Evolutionary conservation across 495 filamentous ascomycete genomes (phyloP).

Genomic region (Bacidia gigantensis): DNA sequence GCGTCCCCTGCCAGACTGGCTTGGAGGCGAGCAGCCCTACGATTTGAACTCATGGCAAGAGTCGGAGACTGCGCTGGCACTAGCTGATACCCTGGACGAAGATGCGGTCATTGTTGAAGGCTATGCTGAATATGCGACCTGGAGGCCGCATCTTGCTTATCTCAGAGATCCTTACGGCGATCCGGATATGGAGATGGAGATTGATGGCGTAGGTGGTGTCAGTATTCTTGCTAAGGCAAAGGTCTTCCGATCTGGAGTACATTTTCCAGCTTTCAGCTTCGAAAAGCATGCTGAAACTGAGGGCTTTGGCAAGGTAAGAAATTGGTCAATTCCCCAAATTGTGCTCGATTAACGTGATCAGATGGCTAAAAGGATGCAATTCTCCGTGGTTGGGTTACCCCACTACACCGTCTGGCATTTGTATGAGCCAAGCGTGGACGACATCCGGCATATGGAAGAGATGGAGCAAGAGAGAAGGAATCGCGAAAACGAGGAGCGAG

Average conservation of each 20-base stretch:
- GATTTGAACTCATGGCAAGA: slow-evolving; percentile 99
- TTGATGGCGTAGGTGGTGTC: slow-evolving; percentile 94
- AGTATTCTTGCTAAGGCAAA: slow-evolving; percentile 93
- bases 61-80: slow-evolving; percentile 85
- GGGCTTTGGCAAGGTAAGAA: slow-evolving; percentile 85
- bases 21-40: slow-evolving; percentile 96
- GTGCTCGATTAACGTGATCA: slow-evolving; percentile 31
- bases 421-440: slow-evolving; percentile 95
- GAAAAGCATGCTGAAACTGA: slow-evolving; percentile 98
- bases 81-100: slow-evolving; percentile 92
- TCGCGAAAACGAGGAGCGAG: slow-evolving; percentile 58
- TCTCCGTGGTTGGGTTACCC: slow-evolving; percentile 90
- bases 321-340: neutral
- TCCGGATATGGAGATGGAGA: slow-evolving; percentile 99
- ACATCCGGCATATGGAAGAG: slow-evolving; percentile 95
- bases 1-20: slow-evolving; percentile 96
- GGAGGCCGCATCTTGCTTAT: slow-evolving; percentile 95
- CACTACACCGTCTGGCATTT: slow-evolving; percentile 99
- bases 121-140: slow-evolving; percentile 98
- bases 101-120: slow-evolving; percentile 99
- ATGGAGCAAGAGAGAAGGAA: slow-evolving; percentile 71
- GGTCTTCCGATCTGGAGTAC: slow-evolving; percentile 86
- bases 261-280: slow-evolving; percentile 98
- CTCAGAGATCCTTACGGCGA: slow-evolving; percentile 95
- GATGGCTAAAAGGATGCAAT: slow-evolving; percentile 96